Base-by-base conservation (phyloP, 352 stramenopile genomes). In the Phytophthora rubi region DNA sequence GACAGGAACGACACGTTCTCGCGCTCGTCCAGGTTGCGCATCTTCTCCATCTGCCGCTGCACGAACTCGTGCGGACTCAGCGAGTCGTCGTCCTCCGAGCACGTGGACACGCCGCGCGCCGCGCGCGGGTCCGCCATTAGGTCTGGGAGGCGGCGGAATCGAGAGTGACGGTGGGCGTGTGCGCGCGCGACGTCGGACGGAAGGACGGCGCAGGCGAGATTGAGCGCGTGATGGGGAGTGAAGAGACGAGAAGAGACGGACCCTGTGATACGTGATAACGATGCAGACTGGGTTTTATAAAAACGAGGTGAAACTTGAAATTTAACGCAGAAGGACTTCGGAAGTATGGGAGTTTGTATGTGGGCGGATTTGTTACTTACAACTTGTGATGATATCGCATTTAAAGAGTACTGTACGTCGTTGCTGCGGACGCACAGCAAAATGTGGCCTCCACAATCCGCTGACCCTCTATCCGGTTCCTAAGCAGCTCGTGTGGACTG, bases 51-150 rank as follows among this genome's bases (percentile, higher is more conserved):
- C 47, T 82, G 80, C 8, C 49, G 70, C 49, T 83, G 68, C 32
- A 90, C 59, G 53, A 79, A 81, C 61, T 86, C 77, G 62, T 90
- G 70, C 30, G 62, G 65, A 15, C 82, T 77, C 21, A 92, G 71
- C n/a, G 60, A 58, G 35, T 86, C 73, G 59, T 87, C 81, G 8
- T 89, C 81, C 42, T 89, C 70, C 39, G 79, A 88, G 64, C 54
- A 61, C 52, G 71, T 58, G 37, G 72, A 86, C 59, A 81, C 69
- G 23, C 54, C 58, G 48, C 64, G 65, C 9, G 62, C 44, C 18
- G 58, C 59, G 45, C 70, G 59, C 16, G 66, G 47, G 53, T 75
- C 67, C 10, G 57, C 58, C 70, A 77, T 77, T 42, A 6, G 21
- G 30, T 53, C 15, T 4, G 15, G 8, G 16, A 44, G 35, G 5